Evolutionary conservation across 495 filamentous ascomycete genomes (phyloP), one percentile per base, ranked within the genome.

Genomic region (Amphirosellinia nigrospora): DNA sequence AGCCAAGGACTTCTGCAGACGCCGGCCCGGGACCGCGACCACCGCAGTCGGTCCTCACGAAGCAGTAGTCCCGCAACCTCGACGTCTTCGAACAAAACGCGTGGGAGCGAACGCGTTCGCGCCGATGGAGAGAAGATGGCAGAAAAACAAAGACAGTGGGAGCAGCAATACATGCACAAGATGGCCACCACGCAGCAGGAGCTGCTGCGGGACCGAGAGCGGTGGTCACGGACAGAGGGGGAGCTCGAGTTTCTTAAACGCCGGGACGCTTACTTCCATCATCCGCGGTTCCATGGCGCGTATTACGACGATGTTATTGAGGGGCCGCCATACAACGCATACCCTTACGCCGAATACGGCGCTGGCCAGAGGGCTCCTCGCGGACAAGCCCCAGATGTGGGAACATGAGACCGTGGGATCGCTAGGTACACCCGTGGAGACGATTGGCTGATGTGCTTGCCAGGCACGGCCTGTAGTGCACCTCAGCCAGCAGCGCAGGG

Each of bases 1-100:
- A 71, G 48, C 36, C 74, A 76, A 28, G 60, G 45, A 45, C 66
- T 74, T 30, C 70, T 66, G 63, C 69, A 72, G 53, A 62, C 68
- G 30, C 67, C 68, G 52, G 69, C 56, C 32, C 66, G 46, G 8
- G 39, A 32, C 11, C 50, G 7, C 28, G 26, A 26, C 34, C 48
- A 4, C 32, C 48, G 50, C 23, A 53, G 38, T 26, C 50, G 52
- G 30, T 63, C 72, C 3, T 70, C 74, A 7, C 41, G 43, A 30
- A 71, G 62, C 21, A 68, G 69, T 43, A 70, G 64, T 43, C 71
- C 66, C 10, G 11, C 53, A 28, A 45, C 38, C 1, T 50, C 43
- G 30, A 26, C 45, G 13, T 58, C 64, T 10, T 58, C 50, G 15
- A 26, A 26, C 5, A 10, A 3, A 16, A 53, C 50, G 50, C 50